Percentiles rank a stretch among this genome's conserved stretches.
Conservation (phyloP, 345 rosid species). For the Populus simonii region DNA sequence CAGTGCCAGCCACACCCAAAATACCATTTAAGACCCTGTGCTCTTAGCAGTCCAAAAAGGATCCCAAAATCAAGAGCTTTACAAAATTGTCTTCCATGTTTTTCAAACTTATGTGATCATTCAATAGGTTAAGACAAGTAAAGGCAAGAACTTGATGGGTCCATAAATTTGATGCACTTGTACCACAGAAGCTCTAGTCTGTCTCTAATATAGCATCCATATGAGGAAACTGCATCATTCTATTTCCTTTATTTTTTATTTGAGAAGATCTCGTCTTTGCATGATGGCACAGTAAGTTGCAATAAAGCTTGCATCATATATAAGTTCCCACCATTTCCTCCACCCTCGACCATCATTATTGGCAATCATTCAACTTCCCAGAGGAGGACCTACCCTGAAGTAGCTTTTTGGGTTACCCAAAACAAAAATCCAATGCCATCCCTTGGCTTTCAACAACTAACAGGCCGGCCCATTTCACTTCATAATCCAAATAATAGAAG, state of each 20-base stretch:
- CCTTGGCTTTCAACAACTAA: neutral
- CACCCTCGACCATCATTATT: neutral
- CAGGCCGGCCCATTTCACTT: neutral
- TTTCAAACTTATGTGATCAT: neutral
- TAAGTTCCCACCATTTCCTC: neutral
- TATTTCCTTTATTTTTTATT: neutral
- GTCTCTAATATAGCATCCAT: neutral
- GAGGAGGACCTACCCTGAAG: neutral
- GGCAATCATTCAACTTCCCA: neutral
- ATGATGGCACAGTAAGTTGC: neutral
- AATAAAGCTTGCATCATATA: neutral
- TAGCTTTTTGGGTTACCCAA: neutral
- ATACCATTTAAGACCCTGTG: neutral
- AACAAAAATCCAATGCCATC: neutral
- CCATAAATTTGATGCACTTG: neutral
- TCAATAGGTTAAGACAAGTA: neutral
- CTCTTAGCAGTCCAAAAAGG: neutral
- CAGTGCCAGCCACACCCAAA: neutral
- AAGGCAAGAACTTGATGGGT: too few species aligned
- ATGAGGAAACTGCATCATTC: neutral
- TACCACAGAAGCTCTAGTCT: neutral
- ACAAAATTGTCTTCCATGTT: neutral
- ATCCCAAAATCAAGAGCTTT: neutral
- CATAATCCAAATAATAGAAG: neutral
- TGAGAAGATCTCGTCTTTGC: neutral